Evolutionary conservation across 1,139 yeast genomes (phyloP).

Genomic region (Candida neerlandica): DNA sequence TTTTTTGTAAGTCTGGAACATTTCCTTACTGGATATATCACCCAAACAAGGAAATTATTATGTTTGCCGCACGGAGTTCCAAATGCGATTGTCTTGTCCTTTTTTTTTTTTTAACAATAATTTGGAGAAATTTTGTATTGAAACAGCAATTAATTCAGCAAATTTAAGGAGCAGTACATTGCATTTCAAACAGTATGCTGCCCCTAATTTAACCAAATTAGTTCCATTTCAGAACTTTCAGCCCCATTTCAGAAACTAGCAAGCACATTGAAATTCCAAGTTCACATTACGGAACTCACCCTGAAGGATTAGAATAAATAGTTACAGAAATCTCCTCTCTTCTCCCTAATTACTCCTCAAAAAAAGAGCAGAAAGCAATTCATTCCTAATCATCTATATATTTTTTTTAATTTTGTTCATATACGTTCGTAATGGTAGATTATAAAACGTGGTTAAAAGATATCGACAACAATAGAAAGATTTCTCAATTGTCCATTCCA

Average conservation of each 20-base stretch:
- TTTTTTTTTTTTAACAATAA: background rate
- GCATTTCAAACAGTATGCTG: background rate
- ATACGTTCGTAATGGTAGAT: constrained; percentile 33
- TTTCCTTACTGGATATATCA: background rate
- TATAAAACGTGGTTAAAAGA: constrained; percentile 57
- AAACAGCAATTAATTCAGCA: background rate
- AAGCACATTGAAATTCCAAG: background rate
- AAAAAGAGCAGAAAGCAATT: background rate
- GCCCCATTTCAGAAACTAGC: background rate
- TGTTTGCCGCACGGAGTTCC: background rate
- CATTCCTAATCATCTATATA: too few relatives aligned
- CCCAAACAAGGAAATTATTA: background rate
- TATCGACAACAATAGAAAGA: constrained; percentile 51
- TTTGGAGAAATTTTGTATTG: background rate
- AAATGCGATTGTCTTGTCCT: background rate
- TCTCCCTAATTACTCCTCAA: background rate
- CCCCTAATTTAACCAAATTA: background rate
- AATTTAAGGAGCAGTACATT: background rate
- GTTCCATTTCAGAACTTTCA: background rate
- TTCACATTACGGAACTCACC: background rate
- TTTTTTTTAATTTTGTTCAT: background rate
- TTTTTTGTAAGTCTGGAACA: background rate
- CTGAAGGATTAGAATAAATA: background rate
- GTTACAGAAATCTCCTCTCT: background rate
- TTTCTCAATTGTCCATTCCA: constrained; percentile 65